These are phyloP conservation scores for Tolypocladium tundrense DNA, from an alignment of 2,329 filamentous ascomycete species.

Conservation along the genomic window DNA sequence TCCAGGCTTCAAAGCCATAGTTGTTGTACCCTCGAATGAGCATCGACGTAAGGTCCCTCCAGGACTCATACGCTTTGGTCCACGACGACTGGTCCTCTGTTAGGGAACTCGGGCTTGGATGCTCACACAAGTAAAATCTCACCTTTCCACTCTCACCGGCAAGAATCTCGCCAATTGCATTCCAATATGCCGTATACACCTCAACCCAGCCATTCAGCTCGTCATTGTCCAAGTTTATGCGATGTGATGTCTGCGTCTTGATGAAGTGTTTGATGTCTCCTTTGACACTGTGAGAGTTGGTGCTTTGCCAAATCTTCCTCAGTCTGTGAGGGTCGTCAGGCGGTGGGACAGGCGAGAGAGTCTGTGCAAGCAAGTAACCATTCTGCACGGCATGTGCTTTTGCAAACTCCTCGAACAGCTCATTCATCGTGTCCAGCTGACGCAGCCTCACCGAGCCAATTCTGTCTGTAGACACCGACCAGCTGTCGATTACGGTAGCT, in stretches of 20 bases:
- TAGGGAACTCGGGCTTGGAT: constrained; percentile 2
- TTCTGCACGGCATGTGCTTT: constrained; percentile 53
- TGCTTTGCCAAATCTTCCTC: constrained; percentile 59
- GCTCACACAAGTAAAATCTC: neutral
- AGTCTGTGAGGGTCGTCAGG: constrained; percentile 53
- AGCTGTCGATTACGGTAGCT: neutral
- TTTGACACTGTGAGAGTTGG: constrained; percentile 55
- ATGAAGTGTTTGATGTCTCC: constrained; percentile 66
- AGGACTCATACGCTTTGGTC: constrained; percentile 74
- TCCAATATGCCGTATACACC: constrained; percentile 77
- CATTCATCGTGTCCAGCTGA: constrained; percentile 47
- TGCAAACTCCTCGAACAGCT: constrained; percentile 63
- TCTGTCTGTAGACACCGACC: neutral
- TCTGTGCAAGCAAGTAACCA: constrained; percentile 64
- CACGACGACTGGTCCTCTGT: constrained; percentile 45
- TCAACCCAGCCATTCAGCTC: constrained; percentile 80
- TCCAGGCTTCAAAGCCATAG: constrained; percentile 75
- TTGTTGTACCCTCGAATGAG: constrained; percentile 75
- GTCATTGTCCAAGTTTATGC: constrained; percentile 46
- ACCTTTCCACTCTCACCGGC: constrained; percentile 34
- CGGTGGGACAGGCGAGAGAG: constrained; percentile 62
- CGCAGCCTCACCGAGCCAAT: neutral
- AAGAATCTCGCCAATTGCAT: constrained; percentile 64
- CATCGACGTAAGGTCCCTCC: constrained; percentile 73
- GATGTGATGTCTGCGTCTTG: constrained; percentile 44